Evolutionary conservation across 2,329 filamentous ascomycete genomes (phyloP), one percentile per base, ranked within the genome.

Genomic region (Aaosphaeria arxii): DNA sequence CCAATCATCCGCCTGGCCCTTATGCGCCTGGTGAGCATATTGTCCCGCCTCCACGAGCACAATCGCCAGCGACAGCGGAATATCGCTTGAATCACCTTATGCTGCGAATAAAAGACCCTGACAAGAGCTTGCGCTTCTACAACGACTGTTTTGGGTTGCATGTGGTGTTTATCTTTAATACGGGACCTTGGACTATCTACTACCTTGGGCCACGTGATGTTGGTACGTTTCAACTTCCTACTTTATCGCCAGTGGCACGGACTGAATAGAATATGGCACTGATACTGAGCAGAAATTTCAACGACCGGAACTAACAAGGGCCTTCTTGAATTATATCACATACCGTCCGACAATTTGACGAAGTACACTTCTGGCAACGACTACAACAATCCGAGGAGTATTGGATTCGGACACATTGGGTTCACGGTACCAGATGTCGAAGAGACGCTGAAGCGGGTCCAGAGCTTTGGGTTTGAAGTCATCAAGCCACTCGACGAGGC

Each of bases 361-460:
- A 5, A 50, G 1, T 69, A 69, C 41, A 43, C 43, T 4, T 61
- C 49, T 7, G 66, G 65, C 0, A 68, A 69, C 43, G 59, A 63
- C 17, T 62, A 64, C 43, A n/a, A 36, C n/a, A 42, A 38, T 4
- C 43, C 44, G 1, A 42, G 46, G 1, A 51, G 58, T 5, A 41
- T 66, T 4, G 65, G 65, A 4, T 68, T 70, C 36, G 64, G 66
- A 1, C 66, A 70, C 43, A 48, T 70, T n/a, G 65, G 66, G 0
- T 67, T 70, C 46, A 68, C 63, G 7, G 62, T 70, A 0, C 64
- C 65, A 1, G 52, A 69, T 56, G 64, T 69, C 1, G 49, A 40
- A 6, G 53, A 44, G 9, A 53, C 63, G 11, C 39, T 68, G 5
- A 46, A 59, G 4, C 47, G 62, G 5, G 53, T 63, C 5, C 48